Conservation (phyloP, 345 rosid species). For the Clausena lansium region DNA sequence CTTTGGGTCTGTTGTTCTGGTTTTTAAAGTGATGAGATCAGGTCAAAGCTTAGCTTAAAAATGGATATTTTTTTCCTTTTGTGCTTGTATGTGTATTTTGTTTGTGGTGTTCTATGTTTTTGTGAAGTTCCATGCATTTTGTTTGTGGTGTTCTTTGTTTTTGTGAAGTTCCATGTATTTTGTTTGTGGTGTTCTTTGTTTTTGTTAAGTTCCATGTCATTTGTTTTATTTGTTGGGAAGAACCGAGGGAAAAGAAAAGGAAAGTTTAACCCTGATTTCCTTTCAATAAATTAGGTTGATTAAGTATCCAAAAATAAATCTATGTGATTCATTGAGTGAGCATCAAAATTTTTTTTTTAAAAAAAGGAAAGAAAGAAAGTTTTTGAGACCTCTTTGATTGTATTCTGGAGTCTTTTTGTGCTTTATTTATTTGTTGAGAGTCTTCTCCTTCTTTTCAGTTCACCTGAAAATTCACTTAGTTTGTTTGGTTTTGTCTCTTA, state of each 20-base stretch:
- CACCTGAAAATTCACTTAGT: background rate
- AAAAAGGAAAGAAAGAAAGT: background rate
- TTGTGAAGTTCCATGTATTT: background rate
- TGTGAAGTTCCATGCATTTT: background rate
- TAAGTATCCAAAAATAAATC: background rate
- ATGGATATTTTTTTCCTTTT: background rate
- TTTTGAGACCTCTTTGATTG: background rate
- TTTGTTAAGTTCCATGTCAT: background rate
- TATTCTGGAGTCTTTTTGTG: background rate
- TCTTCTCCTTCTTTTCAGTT: background rate
- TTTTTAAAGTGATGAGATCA: conserved; percentile 10
- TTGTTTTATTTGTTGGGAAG: background rate
- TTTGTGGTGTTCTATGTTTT: background rate
- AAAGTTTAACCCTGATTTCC: background rate
- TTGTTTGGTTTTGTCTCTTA: background rate
- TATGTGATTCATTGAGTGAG: background rate
- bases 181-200: background rate
- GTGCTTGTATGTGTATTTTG: background rate
- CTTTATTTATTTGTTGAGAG: background rate
- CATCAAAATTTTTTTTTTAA: background rate
- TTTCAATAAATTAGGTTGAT: background rate
- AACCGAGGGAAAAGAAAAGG: background rate
- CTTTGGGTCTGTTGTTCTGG: conserved; percentile 14
- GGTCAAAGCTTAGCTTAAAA: background rate
- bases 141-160: background rate